phyloP scores from a whole-genome alignment of 345 rosid genomes.

The Clarkia xantiana region DNA sequence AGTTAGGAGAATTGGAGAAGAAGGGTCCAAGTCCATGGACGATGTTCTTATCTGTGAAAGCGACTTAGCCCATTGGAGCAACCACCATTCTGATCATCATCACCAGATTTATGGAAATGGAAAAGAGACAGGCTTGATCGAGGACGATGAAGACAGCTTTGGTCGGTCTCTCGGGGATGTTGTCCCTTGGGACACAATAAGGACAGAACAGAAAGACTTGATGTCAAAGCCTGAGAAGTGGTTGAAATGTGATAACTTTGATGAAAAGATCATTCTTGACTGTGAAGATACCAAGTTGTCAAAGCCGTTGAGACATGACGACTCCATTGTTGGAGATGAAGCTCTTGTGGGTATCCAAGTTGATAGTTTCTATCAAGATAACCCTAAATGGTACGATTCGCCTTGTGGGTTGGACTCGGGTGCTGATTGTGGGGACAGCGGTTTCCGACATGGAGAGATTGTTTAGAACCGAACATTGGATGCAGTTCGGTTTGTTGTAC shows the following conservation, averaged over 20 bases:
- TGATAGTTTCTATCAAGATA: constrained; percentile 93
- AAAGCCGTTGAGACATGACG: constrained; percentile 75
- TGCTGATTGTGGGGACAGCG: constrained; percentile 75
- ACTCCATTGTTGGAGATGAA: constrained; percentile 73
- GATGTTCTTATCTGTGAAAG: constrained; percentile 66
- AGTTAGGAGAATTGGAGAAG: constrained; percentile 68
- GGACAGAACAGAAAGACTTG: constrained; percentile 57
- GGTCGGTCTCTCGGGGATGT: constrained; percentile 85
- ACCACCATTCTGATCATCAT: constrained; percentile 36
- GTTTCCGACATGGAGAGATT: constrained; percentile 35
- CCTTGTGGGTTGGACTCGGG: constrained; percentile 84
- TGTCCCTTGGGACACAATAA: constrained; percentile 79
- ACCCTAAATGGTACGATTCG: constrained; percentile 89
- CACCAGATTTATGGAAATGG: constrained; percentile 48
- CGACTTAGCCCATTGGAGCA: constrained; percentile 78
- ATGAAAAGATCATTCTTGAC: constrained; percentile 81
- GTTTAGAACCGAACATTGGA: no score
- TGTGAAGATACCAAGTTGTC: constrained; percentile 83
- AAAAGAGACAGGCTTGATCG: constrained; percentile 69
- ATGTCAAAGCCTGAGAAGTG: constrained; percentile 72
- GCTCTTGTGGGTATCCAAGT: constrained; percentile 86
- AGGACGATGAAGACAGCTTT: constrained; percentile 84
- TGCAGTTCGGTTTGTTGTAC: no score
- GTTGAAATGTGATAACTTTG: constrained; percentile 81
- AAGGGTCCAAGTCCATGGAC: constrained; percentile 41